These are phyloP conservation scores for Pleurotus cornucopiae DNA, from an alignment of 768 basidiomycete species.

Conservation along the genomic window DNA sequence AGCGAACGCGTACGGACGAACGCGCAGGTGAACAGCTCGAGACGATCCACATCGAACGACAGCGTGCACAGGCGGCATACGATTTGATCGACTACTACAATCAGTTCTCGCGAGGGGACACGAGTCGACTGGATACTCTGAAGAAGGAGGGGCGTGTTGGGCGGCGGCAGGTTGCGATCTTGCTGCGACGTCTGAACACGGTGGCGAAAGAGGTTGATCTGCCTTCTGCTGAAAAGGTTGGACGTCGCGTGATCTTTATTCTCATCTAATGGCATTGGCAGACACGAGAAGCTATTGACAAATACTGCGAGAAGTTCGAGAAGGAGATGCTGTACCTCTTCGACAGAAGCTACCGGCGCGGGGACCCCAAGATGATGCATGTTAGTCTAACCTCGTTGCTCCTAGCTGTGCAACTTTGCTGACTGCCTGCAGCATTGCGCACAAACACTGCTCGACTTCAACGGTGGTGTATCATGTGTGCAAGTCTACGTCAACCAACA, in stretches of 20 bases:
- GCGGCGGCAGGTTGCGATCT: constrained; percentile 80
- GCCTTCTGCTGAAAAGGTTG: constrained; percentile 74
- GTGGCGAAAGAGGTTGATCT: constrained; percentile 94
- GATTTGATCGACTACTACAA: constrained; percentile 94
- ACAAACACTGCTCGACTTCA: constrained; percentile 94
- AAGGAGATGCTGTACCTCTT: constrained; percentile 97
- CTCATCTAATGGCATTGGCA: constrained; percentile 22
- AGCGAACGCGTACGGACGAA: too few relatives aligned
- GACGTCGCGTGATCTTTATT: neutral
- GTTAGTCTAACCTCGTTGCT: constrained; percentile 38
- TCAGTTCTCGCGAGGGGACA: constrained; percentile 83
- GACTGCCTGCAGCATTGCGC: constrained; percentile 80
- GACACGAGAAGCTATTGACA: constrained; percentile 91
- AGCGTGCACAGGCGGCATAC: constrained; percentile 90
- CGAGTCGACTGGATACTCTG: constrained; percentile 65
- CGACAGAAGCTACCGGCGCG: constrained; percentile 92
- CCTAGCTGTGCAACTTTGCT: neutral
- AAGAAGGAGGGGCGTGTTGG: constrained; percentile 89
- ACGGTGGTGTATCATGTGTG: constrained; percentile 93
- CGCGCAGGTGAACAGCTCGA: constrained; percentile 88
- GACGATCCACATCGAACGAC: constrained; percentile 86
- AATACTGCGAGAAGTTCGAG: constrained; percentile 98
- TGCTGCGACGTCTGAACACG: constrained; percentile 78
- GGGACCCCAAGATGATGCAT: constrained; percentile 99
- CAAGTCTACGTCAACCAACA: constrained; percentile 99